Evolutionary conservation across 2,329 filamentous ascomycete species (phyloP).

Genomic region (Akanthomyces uredinophilus): DNA sequence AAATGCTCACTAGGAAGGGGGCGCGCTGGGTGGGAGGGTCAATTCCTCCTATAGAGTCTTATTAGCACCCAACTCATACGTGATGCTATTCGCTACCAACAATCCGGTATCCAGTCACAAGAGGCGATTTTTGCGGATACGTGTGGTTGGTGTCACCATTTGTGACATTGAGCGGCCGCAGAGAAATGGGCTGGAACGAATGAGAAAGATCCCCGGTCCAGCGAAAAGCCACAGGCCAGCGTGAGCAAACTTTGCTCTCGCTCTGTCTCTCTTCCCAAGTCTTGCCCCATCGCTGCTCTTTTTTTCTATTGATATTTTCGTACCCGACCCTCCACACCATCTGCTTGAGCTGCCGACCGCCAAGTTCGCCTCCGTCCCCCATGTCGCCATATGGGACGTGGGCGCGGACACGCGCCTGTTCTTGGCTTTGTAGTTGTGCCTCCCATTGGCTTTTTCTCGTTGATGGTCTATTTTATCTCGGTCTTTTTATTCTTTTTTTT

Average conservation of each 20-base stretch:
- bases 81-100: conserved; percentile 8
- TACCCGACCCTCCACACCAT: not conserved
- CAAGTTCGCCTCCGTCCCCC: not conserved
- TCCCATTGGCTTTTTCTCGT: not conserved
- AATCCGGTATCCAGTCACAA: not conserved
- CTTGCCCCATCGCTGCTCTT: not conserved
- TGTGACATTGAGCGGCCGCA: not conserved
- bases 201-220: not conserved
- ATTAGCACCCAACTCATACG: conserved; percentile 1
- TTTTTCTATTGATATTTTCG: no score
- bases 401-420: not conserved
- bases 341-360: no score
- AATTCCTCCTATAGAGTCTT: conserved; percentile 4
- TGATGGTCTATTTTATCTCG: not conserved
- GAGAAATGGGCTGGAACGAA: not conserved
- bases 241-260: not conserved
- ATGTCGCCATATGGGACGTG: not conserved
- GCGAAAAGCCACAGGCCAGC: not conserved
- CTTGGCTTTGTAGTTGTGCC: not conserved
- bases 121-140: not conserved
- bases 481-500: not conserved
- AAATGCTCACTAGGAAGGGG: not conserved
- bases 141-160: not conserved
- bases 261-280: not conserved
- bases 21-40: not conserved